phyloP scores from a whole-genome alignment of 805 yeast species.

The Myxozyma geophila region DNA sequence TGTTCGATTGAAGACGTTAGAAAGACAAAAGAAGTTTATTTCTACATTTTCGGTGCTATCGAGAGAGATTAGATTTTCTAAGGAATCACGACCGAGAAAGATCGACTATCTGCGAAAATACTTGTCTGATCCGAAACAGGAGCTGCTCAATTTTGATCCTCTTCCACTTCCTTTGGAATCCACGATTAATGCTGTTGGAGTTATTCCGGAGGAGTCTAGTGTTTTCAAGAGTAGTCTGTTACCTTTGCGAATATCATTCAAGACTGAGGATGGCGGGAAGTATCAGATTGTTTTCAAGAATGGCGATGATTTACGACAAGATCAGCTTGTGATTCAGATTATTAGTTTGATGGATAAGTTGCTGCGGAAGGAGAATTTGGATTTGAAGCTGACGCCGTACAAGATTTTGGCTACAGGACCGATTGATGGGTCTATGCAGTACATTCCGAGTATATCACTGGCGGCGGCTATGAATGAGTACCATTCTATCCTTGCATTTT shows the following conservation, averaged over 20 bases:
- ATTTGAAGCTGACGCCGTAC: conserved; percentile 84
- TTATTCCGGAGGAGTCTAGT: conserved; percentile 74
- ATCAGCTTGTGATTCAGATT: conserved; percentile 94
- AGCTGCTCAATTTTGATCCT: conserved; percentile 53
- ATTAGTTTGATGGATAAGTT: conserved; percentile 89
- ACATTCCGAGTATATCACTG: conserved; percentile 89
- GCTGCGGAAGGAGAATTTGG: conserved; percentile 85
- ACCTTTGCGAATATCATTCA: conserved; percentile 82
- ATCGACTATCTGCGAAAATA: conserved; percentile 67
- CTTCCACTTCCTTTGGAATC: conserved; percentile 86
- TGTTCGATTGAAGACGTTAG: conserved; percentile 46
- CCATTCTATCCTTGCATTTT: conserved; percentile 75
- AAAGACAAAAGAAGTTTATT: conserved; percentile 71
- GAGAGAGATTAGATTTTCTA: conserved; percentile 61
- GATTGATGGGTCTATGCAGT: conserved; percentile 89
- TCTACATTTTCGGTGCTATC: conserved; percentile 68
- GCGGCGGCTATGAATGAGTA: conserved; percentile 74
- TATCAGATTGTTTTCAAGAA: conserved; percentile 91
- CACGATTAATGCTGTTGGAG: conserved; percentile 69
- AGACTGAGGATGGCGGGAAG: conserved; percentile 54
- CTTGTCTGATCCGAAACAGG: conserved; percentile 55
- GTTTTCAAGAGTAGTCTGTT: conserved; percentile 91
- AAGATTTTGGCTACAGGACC: conserved; percentile 88
- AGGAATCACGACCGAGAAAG: conserved; percentile 79
- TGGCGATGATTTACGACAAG: conserved; percentile 96